A percentile compares a stretch with the other conserved stretches of the same genome.
phyloP scores from a whole-genome alignment of 495 filamentous ascomycete species.

The Aspergillus haitiensis region DNA sequence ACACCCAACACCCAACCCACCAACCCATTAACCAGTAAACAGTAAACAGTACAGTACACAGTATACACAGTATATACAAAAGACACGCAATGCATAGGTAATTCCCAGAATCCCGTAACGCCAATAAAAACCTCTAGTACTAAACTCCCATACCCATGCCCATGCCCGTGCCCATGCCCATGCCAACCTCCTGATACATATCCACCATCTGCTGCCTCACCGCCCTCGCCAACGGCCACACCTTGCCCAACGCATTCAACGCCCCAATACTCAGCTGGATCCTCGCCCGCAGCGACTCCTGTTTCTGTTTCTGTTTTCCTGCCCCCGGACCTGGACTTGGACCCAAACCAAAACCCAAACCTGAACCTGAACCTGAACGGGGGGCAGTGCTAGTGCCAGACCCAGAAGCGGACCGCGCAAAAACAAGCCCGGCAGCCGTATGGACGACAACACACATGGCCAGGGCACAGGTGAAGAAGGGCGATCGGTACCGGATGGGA shows the following conservation, averaged over 20 bases:
- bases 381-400: too few relatives aligned
- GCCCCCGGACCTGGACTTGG: conserved; percentile 16
- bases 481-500: conserved; percentile 64
- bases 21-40: too few relatives aligned
- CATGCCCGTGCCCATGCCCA: too few relatives aligned
- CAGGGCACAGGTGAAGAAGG: conserved; percentile 75
- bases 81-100: too few relatives aligned
- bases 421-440: conserved; percentile 34
- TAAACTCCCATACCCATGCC: too few relatives aligned
- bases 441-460: conserved; percentile 49
- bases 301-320: conserved; percentile 43
- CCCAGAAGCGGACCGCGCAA: conserved; percentile 46
- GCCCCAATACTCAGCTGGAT: conserved; percentile 73
- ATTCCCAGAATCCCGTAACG: too few relatives aligned
- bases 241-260: conserved; percentile 61
- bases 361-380: too few relatives aligned
- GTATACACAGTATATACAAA: too few relatives aligned
- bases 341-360: too few relatives aligned
- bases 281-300: conserved; percentile 60
- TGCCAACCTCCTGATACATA: conserved; percentile 25
- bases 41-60: too few relatives aligned
- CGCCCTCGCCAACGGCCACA: conserved; percentile 66
- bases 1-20: too few relatives aligned
- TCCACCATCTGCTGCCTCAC: conserved; percentile 60
- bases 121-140: too few relatives aligned